Conservation (phyloP, 805 yeast genomes). For the Komagataella pastoris region DNA sequence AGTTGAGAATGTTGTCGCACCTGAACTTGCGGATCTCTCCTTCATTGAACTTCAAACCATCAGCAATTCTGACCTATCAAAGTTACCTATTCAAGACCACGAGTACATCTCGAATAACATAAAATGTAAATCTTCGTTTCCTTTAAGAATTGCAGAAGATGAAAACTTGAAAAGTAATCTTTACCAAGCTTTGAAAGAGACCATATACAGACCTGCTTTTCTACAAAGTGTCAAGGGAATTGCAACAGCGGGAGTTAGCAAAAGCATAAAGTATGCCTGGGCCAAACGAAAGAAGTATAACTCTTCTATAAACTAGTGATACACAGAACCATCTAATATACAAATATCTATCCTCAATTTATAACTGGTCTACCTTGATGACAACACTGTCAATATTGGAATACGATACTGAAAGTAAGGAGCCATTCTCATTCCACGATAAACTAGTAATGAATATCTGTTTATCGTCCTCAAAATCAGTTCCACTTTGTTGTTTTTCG, state of each 20-base stretch:
- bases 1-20: not conserved
- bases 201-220: slow-evolving; percentile 57
- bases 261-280: slow-evolving; percentile 60
- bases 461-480: not conserved
- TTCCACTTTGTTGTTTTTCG: not conserved
- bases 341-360: not conserved
- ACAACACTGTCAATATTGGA: slow-evolving; percentile 1
- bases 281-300: slow-evolving; percentile 42
- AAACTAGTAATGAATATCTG: not conserved
- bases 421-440: not conserved
- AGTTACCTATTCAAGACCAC: slow-evolving; percentile 18
- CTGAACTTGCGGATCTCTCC: slow-evolving; percentile 6
- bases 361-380: not conserved
- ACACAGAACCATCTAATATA: not conserved
- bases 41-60: slow-evolving; percentile 14
- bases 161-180: slow-evolving; percentile 20
- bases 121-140: slow-evolving; percentile 17
- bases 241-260: slow-evolving; percentile 71
- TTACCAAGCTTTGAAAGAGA: slow-evolving; percentile 28
- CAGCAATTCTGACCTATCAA: slow-evolving; percentile 6
- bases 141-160: slow-evolving; percentile 29
- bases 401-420: slow-evolving; percentile 1
- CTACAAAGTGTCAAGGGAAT: slow-evolving; percentile 75
- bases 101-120: slow-evolving; percentile 16
- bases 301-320: slow-evolving; percentile 1